Percentiles rank a stretch among this genome's conserved stretches.
These are phyloP conservation scores for Alternaria sp. DNA, from an alignment of 2,329 filamentous ascomycete genomes.

Conservation along the genomic window DNA sequence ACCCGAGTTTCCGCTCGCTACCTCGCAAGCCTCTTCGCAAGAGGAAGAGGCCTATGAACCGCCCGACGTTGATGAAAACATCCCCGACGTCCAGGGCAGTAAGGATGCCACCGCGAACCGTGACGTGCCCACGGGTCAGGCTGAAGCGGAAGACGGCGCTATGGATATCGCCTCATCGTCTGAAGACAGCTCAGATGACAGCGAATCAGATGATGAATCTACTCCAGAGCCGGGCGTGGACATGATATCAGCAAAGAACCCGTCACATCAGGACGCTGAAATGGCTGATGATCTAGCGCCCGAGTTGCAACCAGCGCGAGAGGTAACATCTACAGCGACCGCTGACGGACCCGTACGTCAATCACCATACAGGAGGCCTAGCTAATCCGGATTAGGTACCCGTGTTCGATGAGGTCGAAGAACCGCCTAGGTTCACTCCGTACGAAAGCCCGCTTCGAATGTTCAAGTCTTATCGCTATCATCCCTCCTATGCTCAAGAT, in stretches of 20 bases:
- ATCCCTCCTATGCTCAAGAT: slow-evolving; percentile 74
- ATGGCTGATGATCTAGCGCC: slow-evolving; percentile 53
- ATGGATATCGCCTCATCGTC: slow-evolving; percentile 49
- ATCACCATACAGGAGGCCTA: not conserved
- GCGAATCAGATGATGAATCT: slow-evolving; percentile 33
- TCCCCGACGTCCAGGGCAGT: slow-evolving; percentile 19
- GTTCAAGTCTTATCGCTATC: slow-evolving; percentile 90
- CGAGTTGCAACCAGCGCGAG: slow-evolving; percentile 50
- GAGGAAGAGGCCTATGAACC: slow-evolving; percentile 47
- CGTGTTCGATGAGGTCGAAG: slow-evolving; percentile 19
- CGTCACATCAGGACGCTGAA: slow-evolving; percentile 23
- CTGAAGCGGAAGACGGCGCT: slow-evolving; percentile 41
- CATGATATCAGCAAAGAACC: slow-evolving; percentile 23
- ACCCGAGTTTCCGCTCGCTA: slow-evolving; percentile 15
- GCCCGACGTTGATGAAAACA: slow-evolving; percentile 39
- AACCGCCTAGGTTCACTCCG: slow-evolving; percentile 59
- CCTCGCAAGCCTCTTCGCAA: slow-evolving; percentile 32
- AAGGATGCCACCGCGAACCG: not conserved
- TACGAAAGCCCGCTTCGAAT: slow-evolving; percentile 84
- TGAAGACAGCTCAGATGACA: slow-evolving; percentile 36
- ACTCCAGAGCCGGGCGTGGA: slow-evolving; percentile 24
- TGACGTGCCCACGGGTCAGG: slow-evolving; percentile 11
- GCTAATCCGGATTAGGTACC: slow-evolving; percentile 34
- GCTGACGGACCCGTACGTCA: slow-evolving; percentile 35
- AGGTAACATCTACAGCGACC: slow-evolving; percentile 22